Evolutionary conservation across 78 protist genomes (phyloP), one percentile per base, ranked within the genome.

Genomic region (Planoprotostelium fungivorum): DNA sequence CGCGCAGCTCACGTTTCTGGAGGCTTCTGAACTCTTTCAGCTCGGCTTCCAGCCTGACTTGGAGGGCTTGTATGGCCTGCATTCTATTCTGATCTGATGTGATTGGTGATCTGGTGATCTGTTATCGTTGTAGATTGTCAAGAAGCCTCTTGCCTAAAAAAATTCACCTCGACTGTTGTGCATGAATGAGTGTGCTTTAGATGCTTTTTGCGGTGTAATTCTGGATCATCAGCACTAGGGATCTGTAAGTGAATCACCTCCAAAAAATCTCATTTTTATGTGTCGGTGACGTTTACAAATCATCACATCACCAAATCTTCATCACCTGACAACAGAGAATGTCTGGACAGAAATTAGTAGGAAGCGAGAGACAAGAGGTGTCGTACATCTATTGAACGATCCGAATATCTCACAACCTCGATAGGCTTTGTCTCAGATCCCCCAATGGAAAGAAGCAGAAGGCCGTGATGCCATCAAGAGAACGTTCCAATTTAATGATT

Each of bases 401-500:
- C 73, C 5, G 73, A 51, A 5, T 51, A 51, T 51, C 73, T 51
- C 31, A 51, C 31, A 25, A 16, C 16, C 16, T 51, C 16, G 16
- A 25, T 51, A 85, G 87, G 87, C 87, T 35, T 85, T 85, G 5
- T 25, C 5, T 5, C 29, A 85, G 37, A 84, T 91, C 1, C 31
- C 89, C n/a, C 37, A 37, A 16, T 93, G 95, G 95, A 83, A 37
- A 28, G 88, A 90, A 89, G 93, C 90, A 29, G 94, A 87, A 51
- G 97, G 95, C 16, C 94, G 97, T 37, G 97, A 96, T 35, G 98
- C 98, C 84, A 94, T 96, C 94, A 84, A 93, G 38, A 95, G 90
- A 91, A 51, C 73, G 1, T 92, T 92, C 87, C 28, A 29, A 37
- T 97, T 97, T 34, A 36, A 38, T 36, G 96, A 97, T 88, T 97